Conservation (phyloP, 2,329 filamentous ascomycete genomes). For the Paecilomyces formosus region DNA sequence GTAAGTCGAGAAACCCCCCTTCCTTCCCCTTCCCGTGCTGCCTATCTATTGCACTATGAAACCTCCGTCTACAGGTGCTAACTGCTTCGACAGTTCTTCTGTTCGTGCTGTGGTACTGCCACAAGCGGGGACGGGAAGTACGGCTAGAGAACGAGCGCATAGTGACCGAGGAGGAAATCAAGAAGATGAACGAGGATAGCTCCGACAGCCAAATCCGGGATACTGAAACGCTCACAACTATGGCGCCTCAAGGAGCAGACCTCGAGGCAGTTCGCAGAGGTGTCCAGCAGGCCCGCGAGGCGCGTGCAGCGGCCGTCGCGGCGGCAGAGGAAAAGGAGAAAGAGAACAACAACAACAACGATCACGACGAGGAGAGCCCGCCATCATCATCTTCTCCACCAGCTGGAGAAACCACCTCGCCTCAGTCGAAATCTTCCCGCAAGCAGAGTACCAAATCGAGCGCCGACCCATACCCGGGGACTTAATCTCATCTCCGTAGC, state of each 20-base stretch:
- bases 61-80: not conserved
- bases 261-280: slow-evolving; percentile 32
- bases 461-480: slow-evolving; percentile 29
- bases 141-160: slow-evolving; percentile 60
- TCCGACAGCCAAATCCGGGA: slow-evolving; percentile 23
- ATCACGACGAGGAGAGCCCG: not conserved
- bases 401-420: slow-evolving; percentile 22
- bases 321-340: slow-evolving; percentile 6
- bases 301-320: slow-evolving; percentile 18
- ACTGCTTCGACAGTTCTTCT: slow-evolving; percentile 59
- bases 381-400: slow-evolving; percentile 7
- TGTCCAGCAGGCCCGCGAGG: slow-evolving; percentile 30
- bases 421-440: slow-evolving; percentile 3
- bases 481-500: slow-evolving; percentile 11
- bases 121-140: slow-evolving; percentile 85
- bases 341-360: not conserved
- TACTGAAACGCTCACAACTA: slow-evolving; percentile 33
- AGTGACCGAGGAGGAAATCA: slow-evolving; percentile 38
- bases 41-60: not conserved
- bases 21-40: not conserved
- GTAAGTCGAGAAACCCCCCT: slow-evolving; percentile 56
- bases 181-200: slow-evolving; percentile 29
- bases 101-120: slow-evolving; percentile 96
- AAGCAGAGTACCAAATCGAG: slow-evolving; percentile 7
- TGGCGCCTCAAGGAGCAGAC: slow-evolving; percentile 32